Percentiles rank a stretch among this genome's conserved stretches.
Conservation (phyloP, 1,139 yeast genomes). For the Saccharomyces pastorianus region DNA sequence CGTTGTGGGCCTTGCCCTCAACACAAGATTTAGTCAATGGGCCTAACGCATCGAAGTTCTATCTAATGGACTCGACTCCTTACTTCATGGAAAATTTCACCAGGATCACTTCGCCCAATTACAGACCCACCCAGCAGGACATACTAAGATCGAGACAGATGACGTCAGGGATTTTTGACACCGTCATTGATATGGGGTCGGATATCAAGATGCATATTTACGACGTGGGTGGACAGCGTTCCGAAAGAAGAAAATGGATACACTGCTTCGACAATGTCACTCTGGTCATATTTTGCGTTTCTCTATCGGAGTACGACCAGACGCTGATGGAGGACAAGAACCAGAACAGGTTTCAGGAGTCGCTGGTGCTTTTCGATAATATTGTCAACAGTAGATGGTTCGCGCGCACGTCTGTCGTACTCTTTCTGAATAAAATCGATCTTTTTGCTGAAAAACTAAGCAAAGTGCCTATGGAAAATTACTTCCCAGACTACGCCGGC, state of each 20-base stretch:
- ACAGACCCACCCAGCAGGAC: conserved; percentile 68
- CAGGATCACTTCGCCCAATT: conserved; percentile 53
- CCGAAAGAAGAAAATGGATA: conserved; percentile 92
- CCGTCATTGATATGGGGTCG: conserved; percentile 67
- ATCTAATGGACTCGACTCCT: conserved; percentile 78
- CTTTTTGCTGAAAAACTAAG: conserved; percentile 80
- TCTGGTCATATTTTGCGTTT: conserved; percentile 80
- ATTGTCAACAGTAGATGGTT: conserved; percentile 95
- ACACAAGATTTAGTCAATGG: conserved; percentile 51
- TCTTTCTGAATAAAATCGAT: conserved; percentile 84
- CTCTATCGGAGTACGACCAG: conserved; percentile 85
- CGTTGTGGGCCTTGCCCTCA: conserved; percentile 51
- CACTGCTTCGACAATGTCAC: conserved; percentile 93
- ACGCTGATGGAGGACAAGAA: conserved; percentile 68
- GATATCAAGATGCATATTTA: conserved; percentile 65
- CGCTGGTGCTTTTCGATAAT: conserved; percentile 76
- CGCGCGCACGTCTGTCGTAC: conserved; percentile 72
- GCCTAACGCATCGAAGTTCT: conserved; percentile 60
- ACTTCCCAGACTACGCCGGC: conserved; percentile 86
- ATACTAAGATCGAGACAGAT: conserved; percentile 81
- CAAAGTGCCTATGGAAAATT: conserved; percentile 69
- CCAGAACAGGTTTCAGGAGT: conserved; percentile 80
- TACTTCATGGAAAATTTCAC: conserved; percentile 66
- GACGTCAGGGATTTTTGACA: conserved; percentile 87
- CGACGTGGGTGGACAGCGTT: conserved; percentile 92